A percentile compares a stretch with the other conserved stretches of the same genome.
phyloP scores from a whole-genome alignment of 176 grass and related monocot genomes.

The Oryza australiensis region DNA sequence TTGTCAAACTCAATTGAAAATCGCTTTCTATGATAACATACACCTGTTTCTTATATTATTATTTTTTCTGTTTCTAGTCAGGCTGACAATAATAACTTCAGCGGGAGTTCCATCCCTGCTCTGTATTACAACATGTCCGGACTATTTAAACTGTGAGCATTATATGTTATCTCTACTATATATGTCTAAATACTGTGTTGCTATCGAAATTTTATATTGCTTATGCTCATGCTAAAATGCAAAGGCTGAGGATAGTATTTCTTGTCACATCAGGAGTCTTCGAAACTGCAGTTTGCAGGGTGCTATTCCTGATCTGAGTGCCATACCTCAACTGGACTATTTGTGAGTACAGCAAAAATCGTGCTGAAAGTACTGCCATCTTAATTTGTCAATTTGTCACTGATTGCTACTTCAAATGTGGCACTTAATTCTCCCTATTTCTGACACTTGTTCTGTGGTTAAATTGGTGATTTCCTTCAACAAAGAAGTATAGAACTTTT shows the following conservation, averaged over 20 bases:
- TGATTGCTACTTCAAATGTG: conserved; percentile 12
- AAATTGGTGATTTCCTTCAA: conserved; percentile 5
- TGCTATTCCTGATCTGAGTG: conserved; percentile 78
- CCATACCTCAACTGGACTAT: conserved; percentile 69
- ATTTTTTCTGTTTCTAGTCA: conserved; percentile 66
- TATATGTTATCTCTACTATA: conserved; percentile 28
- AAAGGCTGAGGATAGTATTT: conserved; percentile 34
- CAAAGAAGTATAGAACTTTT: background rate
- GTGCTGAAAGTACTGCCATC: background rate
- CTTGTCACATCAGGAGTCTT: conserved; percentile 76
- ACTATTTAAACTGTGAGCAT: conserved; percentile 80
- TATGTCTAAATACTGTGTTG: background rate
- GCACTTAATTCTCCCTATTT: background rate
- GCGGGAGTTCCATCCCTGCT: conserved; percentile 74
- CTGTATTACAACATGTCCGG: conserved; percentile 67
- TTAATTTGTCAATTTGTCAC: background rate
- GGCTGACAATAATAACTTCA: conserved; percentile 94
- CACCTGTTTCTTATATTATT: conserved; percentile 33
- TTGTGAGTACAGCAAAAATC: conserved; percentile 57
- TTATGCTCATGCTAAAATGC: background rate
- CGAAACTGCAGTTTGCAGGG: conserved; percentile 95
- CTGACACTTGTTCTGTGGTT: background rate
- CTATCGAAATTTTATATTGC: background rate
- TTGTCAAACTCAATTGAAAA: conserved; percentile 31
- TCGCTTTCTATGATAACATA: conserved; percentile 13